Evolutionary conservation across 108 stramenopile genomes (phyloP), one percentile per base, ranked within the genome.

Genomic region (Cyclotella atomus): DNA sequence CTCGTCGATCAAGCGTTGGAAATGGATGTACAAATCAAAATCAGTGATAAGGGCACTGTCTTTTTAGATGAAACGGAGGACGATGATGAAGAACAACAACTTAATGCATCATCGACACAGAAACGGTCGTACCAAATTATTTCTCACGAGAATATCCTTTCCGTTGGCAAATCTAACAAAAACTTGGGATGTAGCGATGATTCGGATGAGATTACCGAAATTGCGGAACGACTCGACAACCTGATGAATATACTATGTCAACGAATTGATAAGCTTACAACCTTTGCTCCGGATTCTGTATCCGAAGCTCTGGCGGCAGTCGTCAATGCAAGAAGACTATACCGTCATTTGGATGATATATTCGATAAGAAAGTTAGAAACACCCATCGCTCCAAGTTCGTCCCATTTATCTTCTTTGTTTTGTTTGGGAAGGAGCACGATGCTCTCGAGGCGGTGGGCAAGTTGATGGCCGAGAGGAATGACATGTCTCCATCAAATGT

Each of bases 1-100:
- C 75, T 95, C 30, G 84, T 98, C 28, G 94, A 95, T 50, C 90
- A 88, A 55, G 95, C 95, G 32, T 65, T 99, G 60, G 97, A 97
- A 79, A 95, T 99, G 54, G 98, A 99, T 83, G 98, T 99, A 43
- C 95, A 99, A 70, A 98, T 99, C 60, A 91, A 93, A 66, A 97
- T 99, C 54, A 75, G 83, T 50, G 89, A 97, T 52, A 71, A 79
- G 30, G 98, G 98, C 15, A 86, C 87, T 30, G 97, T 90, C 9
- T 67, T 65, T 41, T 78, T 97, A 21, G 95, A 96, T 35, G 75
- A 81, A 29, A 50, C 54, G 17, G 60, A 65, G 0, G 70, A 81
- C 19, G 57, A 84, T 12, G 53, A 60, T 61, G 20, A 38, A 19
- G 50, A 55, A 20, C 14, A 46, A 15, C 5, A 43, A n/a, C n/a